phyloP scores from a whole-genome alignment of 768 basidiomycete species.

The Amanita muscaria region DNA sequence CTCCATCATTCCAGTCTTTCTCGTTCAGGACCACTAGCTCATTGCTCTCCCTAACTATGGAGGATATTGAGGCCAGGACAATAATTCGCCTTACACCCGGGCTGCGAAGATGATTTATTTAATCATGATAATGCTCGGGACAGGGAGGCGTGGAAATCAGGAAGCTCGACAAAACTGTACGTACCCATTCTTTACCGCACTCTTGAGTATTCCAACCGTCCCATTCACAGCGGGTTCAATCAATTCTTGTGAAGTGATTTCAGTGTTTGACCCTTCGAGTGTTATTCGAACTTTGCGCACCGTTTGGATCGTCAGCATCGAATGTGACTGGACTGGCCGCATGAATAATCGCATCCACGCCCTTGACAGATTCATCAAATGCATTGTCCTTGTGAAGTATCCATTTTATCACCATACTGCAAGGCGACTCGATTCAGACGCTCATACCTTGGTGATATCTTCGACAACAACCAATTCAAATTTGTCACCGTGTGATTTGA shows the following conservation, averaged over 20 bases:
- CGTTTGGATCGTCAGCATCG: conserved; percentile 33
- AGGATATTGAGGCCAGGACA: conserved; percentile 53
- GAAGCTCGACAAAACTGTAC: conserved; percentile 8
- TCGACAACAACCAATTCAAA: conserved; percentile 63
- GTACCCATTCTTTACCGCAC: conserved; percentile 46
- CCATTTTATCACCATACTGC: neutral
- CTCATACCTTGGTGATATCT: conserved; percentile 43
- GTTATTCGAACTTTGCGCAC: no score
- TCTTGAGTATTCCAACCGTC: conserved; percentile 53
- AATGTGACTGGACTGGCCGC: conserved; percentile 54
- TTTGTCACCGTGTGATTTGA: conserved; percentile 44
- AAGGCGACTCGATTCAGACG: no score
- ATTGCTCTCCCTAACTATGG: conserved; percentile 26
- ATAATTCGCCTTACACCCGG: conserved; percentile 56
- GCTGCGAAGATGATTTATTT: no score
- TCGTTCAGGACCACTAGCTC: conserved; percentile 32
- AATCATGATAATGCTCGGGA: no score
- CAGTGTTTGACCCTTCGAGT: no score
- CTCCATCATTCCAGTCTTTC: conserved; percentile 52
- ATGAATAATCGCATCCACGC: conserved; percentile 64
- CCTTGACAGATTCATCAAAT: conserved; percentile 74
- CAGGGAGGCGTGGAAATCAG: neutral
- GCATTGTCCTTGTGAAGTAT: conserved; percentile 42
- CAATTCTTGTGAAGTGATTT: conserved; percentile 34
- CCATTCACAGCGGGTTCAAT: conserved; percentile 68